Evolutionary conservation across 768 basidiomycete genomes (phyloP), one percentile per base, ranked within the genome.

Genomic region (Mycena alexandri): DNA sequence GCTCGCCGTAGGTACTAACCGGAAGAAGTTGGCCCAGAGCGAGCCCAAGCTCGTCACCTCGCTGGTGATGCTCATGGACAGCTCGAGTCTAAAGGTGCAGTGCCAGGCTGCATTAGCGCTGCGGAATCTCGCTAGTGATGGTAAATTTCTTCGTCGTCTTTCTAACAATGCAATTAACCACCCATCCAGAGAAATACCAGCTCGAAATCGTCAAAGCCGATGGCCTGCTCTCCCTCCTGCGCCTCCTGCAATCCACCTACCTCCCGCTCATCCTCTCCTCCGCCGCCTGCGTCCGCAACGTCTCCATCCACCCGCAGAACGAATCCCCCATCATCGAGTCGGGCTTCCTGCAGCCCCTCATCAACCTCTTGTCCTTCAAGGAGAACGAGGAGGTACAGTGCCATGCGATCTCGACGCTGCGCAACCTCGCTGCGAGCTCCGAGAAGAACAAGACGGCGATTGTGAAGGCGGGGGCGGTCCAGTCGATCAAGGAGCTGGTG

Each of bases 351-450:
- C 93, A 95, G 74, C 98, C 98, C 0, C 83, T 99, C 44, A 98
- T 99, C 78, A 96, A 95, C 76, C 87, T 99, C 36, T 84, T 99
- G 22, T 94, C 96, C 2, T 99, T 98, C 84, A 98, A 98, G 79
- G 98, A 99, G 79, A 99, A 99, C 75, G 98, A 99, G 82, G 98
- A 99, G 80, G 96, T 99, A 24, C 98, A 99, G 77, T 99, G 98
- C 75, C 98, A 99, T 74, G 98, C 98, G 21, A 99, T 99, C 71
- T 97, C 95, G 14, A 99, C 98, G 0, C 84, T 99, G 50, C 89
- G 98, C 17, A 99, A 99, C 76, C 86, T 99, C 17, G 98, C 98
- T 1, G 98, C 98, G 5, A 95, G 93, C 75, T 94, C 93, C 38
- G 97, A 99, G 84, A 95, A 96, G 86, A 99, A 99, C 84, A 99